phyloP scores from a whole-genome alignment of 441 rosid species.

The Codiaeum variegatum region DNA sequence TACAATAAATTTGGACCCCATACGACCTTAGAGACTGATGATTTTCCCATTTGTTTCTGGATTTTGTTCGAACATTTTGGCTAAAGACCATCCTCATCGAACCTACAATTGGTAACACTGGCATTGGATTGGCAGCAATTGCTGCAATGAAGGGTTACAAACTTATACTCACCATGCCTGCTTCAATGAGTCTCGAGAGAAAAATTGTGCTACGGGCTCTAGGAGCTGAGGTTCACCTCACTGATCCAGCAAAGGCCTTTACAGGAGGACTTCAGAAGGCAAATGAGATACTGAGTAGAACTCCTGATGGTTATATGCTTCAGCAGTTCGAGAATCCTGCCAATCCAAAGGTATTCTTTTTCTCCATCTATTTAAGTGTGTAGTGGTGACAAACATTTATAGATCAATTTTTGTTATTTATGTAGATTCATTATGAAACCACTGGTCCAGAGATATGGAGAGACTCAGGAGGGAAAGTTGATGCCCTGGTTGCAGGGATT shows the following conservation, averaged over 20 bases:
- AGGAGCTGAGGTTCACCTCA: slow-evolving; percentile 18
- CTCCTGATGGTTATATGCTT: slow-evolving; percentile 15
- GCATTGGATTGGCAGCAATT: slow-evolving; percentile 55
- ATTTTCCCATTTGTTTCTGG: not conserved
- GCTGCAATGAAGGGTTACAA: slow-evolving; percentile 24
- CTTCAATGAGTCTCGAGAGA: slow-evolving; percentile 19
- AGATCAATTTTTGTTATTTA: not conserved
- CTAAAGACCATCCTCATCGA: slow-evolving; percentile 55
- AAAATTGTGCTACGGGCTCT: slow-evolving; percentile 11
- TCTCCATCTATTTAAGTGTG: too few relatives aligned
- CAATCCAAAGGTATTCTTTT: slow-evolving; percentile 10
- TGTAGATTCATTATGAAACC: slow-evolving; percentile 16
- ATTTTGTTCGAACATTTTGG: not conserved
- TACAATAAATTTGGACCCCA: not conserved
- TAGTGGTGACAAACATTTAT: not conserved
- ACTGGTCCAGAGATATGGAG: slow-evolving; percentile 17
- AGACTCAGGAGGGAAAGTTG: slow-evolving; percentile 12
- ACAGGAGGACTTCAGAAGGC: slow-evolving; percentile 13
- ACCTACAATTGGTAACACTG: slow-evolving; percentile 67
- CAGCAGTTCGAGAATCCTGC: slow-evolving; percentile 21
- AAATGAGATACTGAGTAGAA: slow-evolving; percentile 9
- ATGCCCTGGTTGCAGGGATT: slow-evolving; percentile 13
- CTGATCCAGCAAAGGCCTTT: slow-evolving; percentile 18
- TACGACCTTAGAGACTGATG: not conserved
- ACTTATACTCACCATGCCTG: slow-evolving; percentile 8